A percentile compares a stretch with the other conserved stretches of the same genome.
These are phyloP conservation scores for Galerina sulciceps DNA, from an alignment of 768 basidiomycete genomes.

Conservation along the genomic window DNA sequence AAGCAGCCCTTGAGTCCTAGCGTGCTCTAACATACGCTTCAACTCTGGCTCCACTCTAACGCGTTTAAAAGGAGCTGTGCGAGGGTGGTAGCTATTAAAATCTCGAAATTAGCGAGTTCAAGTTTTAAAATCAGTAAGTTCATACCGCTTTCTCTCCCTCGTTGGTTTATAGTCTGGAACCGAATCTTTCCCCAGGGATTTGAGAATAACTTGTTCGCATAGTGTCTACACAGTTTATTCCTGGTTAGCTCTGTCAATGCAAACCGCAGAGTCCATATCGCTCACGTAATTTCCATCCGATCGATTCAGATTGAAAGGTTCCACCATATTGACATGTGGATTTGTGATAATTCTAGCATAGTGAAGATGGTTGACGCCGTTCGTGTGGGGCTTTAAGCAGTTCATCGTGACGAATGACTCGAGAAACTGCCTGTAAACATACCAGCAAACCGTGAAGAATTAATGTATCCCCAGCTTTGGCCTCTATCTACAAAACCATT, in stretches of 20 bases:
- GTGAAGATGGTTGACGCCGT: conserved; percentile 2
- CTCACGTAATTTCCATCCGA: background rate
- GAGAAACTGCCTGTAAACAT: background rate
- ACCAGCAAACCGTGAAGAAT: background rate
- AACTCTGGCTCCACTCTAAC: background rate
- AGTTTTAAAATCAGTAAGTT: background rate
- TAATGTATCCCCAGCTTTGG: background rate
- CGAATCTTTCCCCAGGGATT: background rate
- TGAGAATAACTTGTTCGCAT: background rate
- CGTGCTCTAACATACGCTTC: background rate
- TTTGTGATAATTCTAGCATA: conserved; percentile 3
- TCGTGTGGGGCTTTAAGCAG: background rate
- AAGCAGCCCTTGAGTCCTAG: background rate
- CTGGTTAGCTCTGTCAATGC: background rate
- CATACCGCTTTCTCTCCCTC: background rate
- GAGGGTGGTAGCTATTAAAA: background rate
- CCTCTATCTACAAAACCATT: background rate
- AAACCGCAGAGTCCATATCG: too few species aligned
- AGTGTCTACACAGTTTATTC: background rate
- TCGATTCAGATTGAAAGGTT: conserved; percentile 1
- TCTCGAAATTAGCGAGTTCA: too few species aligned
- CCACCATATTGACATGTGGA: conserved; percentile 1
- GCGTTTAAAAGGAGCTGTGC: background rate
- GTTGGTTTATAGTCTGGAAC: conserved; percentile 1
- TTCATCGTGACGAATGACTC: background rate